Conservation (phyloP, 495 filamentous ascomycete species). For the Neurospora tetraspora region DNA sequence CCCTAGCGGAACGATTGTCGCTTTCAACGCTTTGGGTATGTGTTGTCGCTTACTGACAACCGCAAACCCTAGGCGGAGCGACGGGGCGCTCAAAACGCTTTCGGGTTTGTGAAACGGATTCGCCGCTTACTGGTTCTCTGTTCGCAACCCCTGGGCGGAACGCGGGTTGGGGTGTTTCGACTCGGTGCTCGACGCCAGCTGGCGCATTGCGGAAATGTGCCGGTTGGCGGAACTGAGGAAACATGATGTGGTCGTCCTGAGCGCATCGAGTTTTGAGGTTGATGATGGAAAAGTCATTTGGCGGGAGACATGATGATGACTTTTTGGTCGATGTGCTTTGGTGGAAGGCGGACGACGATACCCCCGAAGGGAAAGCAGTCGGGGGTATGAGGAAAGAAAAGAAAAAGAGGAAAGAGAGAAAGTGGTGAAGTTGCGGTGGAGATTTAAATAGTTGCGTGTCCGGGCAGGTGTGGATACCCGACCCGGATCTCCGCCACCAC, state of each 20-base stretch:
- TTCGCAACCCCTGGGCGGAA: constrained; percentile 11
- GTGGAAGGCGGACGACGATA: not conserved
- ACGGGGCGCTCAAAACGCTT: constrained; percentile 9
- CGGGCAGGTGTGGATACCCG: not conserved
- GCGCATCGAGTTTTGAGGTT: not conserved
- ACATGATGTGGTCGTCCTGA: not conserved
- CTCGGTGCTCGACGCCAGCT: not conserved
- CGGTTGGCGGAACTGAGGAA: not conserved
- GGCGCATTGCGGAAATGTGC: not conserved
- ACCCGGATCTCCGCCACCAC: not conserved
- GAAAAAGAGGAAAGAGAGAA: not conserved
- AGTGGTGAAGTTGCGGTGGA: not conserved
- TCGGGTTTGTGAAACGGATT: constrained; percentile 5
- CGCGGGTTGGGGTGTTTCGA: not conserved
- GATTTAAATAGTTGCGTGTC: not conserved
- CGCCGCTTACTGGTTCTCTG: constrained; percentile 5
- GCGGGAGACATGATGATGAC: not conserved
- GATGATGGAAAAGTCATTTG: not conserved
- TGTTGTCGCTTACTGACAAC: not conserved
- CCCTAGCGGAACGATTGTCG: not conserved
- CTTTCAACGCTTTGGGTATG: not conserved
- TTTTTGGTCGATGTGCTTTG: not conserved
- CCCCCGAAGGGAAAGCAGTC: not conserved
- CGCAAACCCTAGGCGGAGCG: not conserved
- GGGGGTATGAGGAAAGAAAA: not conserved